These are phyloP conservation scores for Nitzschia sp. DNA, from an alignment of 108 stramenopile genomes.

Conservation along the genomic window DNA sequence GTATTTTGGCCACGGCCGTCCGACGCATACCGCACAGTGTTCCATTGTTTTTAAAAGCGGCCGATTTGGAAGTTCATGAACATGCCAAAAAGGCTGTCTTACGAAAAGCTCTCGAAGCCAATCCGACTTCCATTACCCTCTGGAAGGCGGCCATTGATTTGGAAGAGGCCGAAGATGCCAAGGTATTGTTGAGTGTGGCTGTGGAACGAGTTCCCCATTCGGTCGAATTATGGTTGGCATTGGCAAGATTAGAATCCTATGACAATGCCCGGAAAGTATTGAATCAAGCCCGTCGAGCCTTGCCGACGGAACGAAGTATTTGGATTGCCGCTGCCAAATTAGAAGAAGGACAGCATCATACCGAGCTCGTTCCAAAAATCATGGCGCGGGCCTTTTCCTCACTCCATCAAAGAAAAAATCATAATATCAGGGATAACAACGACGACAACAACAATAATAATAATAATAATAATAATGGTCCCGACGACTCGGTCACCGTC, in stretches of 20 bases:
- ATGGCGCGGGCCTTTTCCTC: conserved; percentile 78
- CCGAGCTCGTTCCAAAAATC: conserved; percentile 73
- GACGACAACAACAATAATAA: conserved; percentile 2
- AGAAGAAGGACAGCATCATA: conserved; percentile 93
- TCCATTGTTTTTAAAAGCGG: conserved; percentile 78
- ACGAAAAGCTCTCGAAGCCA: conserved; percentile 91
- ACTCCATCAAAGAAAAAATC: conserved; percentile 38
- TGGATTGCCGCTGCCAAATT: conserved; percentile 98
- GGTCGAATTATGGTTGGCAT: conserved; percentile 98
- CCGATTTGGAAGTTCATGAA: conserved; percentile 76
- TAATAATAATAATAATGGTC: conserved; percentile 44
- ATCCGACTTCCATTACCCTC: conserved; percentile 89
- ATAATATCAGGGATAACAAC: conserved; percentile 33
- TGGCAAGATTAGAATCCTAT: conserved; percentile 97
- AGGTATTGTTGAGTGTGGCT: conserved; percentile 88
- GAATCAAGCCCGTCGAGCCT: conserved; percentile 90
- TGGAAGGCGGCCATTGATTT: conserved; percentile 98
- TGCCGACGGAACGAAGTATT: conserved; percentile 90
- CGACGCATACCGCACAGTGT: conserved; percentile 67
- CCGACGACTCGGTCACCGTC: conserved; percentile 40
- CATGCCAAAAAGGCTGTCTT: conserved; percentile 91
- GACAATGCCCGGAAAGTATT: conserved; percentile 95
- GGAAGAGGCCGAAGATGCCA: conserved; percentile 94
- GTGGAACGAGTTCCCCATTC: conserved; percentile 95
- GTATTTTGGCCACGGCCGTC: conserved; percentile 85